Evolutionary conservation across 306 rosid genomes (phyloP), one percentile per base, ranked within the genome.

Genomic region (Carpinus fangiana): DNA sequence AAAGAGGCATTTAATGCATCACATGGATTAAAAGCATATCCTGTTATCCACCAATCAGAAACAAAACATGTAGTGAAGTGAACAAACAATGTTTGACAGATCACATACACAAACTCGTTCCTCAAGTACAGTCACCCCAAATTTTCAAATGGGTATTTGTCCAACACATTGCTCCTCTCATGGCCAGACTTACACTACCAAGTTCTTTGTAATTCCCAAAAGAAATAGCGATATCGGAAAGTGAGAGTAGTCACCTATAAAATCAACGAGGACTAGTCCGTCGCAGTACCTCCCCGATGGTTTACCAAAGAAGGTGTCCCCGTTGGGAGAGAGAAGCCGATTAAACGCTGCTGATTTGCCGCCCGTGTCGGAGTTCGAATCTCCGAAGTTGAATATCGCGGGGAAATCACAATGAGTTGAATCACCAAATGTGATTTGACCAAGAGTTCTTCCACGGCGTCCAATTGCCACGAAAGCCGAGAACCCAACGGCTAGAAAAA

Each of bases 271-370:
- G 48, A 80, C 26, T 80, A 65, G 57, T 54, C 83, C 83, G 67
- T 80, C 83, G 79, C 75, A 80, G 79, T 53, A 73, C 70, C 83
- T 80, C 70, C 79, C 83, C 1, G 83, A 73, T 41, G 83, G 83
- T 48, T 67, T 73, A 55, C 48, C 79, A 64, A 80, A 80, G 74
- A 73, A 80, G 51, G 83, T 73, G 38, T 73, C 79, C 50, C 83
- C 83, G 10, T 80, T 73, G 4, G 83, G 78, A 55, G 52, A 73
- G 21, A 55, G 79, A 38, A 73, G 74, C 70, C 83, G 60, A 52
- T 28, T 18, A 64, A 73, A 80, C 18, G 79, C 74, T 0, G 83
- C 83, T 12, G 83, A 80, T 74, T 64, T 66, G 0, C 83, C 79
- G 26, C 83, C 83, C 2, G 83, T 80, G 0, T 80, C 79, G 48